Conservation (phyloP, 2,329 filamentous ascomycete genomes). For the Venturia carpophila region DNA sequence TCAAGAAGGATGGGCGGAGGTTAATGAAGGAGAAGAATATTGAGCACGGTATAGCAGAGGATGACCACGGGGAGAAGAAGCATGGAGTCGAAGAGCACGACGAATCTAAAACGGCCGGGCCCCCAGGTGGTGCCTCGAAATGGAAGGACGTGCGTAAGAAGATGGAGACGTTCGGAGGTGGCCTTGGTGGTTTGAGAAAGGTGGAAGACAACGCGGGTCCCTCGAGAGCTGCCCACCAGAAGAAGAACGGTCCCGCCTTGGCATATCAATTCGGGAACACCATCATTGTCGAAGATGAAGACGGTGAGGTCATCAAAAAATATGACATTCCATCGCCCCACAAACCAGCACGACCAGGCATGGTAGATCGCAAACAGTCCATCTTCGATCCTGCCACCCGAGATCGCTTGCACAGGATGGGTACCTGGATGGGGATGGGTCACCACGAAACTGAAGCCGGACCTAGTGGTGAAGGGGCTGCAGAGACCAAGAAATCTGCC, state of each 20-base stretch:
- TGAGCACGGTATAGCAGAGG: constrained; percentile 37
- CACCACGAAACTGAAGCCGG: constrained; percentile 22
- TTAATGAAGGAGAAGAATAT: constrained; percentile 47
- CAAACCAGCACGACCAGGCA: constrained; percentile 28
- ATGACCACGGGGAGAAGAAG: constrained; percentile 39
- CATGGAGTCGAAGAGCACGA: constrained; percentile 23
- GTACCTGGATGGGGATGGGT: constrained; percentile 44
- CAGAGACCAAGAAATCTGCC: constrained; percentile 27
- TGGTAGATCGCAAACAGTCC: constrained; percentile 23
- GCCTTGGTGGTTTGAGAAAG: constrained; percentile 38
- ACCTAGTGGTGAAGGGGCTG: constrained; percentile 22
- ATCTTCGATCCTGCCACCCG: constrained; percentile 31
- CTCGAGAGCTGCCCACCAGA: constrained; percentile 25
- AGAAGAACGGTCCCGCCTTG: constrained; percentile 60
- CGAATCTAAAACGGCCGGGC: constrained; percentile 25
- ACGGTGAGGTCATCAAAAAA: constrained; percentile 79
- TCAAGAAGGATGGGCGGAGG: constrained; percentile 43
- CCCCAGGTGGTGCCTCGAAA: constrained; percentile 26
- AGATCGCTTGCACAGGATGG: constrained; percentile 44
- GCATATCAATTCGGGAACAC: constrained; percentile 84
- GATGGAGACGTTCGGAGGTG: constrained; percentile 33
- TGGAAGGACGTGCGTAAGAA: constrained; percentile 37
- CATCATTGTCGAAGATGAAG: constrained; percentile 81
- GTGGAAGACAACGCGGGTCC: constrained; percentile 32
- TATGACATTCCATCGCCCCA: constrained; percentile 59